Base-by-base conservation (phyloP, 1,139 yeast species). In the Taiozyma onychis region DNA sequence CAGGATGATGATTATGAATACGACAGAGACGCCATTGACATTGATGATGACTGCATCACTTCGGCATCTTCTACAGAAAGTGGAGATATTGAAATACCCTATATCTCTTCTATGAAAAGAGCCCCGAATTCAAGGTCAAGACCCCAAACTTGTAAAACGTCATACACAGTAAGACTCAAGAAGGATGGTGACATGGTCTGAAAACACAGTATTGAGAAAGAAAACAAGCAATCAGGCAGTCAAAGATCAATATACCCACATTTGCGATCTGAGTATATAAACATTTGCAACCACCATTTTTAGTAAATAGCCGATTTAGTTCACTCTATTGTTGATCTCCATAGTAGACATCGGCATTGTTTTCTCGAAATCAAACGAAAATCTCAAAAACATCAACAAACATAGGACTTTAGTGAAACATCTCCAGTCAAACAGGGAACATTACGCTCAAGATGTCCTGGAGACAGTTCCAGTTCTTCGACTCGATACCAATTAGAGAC, bases 391-490 rank as follows among this genome's bases (percentile, higher is more conserved):
- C 35, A n/a, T 32, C 35, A 32, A 32, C 35, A 32, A 6, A 6
- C 2, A 7, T 9, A 14, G 9, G n/a, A 32, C 35, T 32, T 13
- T n/a, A 32, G 35, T 30, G 6, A 13, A n/a, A n/a, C 8, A n/a
- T n/a, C 8, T 32, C 35, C 35, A 14, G 9, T n/a, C 9, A 32
- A 32, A 32, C 14, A n/a, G 14, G 18, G 7, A 30, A n/a, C 34
- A 30, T 9, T 18, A 32, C 18, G n/a, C 7, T n/a, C 3, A 45
- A 14, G n/a, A 60, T 60, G 65, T 71, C 82, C 30, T 90, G 97
- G 97, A 76, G 95, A 54, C 96, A 88, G 61, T 88, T 93, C 68
- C 91, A 88, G 58, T 85, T 93, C 67, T 90, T 88, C 66, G 97
- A 90, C 51, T 76, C 81, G 45, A 76, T 83, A 1, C 97, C 97